These are phyloP conservation scores for Vicia villosa DNA, from an alignment of 306 rosid species.

Conservation along the genomic window DNA sequence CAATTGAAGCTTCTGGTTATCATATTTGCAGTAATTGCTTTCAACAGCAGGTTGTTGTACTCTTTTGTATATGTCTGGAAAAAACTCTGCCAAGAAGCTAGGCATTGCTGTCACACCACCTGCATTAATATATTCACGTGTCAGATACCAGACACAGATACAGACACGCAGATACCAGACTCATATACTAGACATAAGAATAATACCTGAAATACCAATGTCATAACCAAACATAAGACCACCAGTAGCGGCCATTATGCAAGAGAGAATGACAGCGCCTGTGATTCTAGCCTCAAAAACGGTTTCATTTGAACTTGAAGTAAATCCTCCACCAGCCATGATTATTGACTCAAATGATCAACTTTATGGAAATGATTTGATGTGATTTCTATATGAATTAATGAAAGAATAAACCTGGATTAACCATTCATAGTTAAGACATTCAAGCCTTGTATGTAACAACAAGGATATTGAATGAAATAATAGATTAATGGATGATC, in stretches of 20 bases:
- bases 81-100: slow-evolving; percentile 55
- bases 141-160: too few relatives aligned
- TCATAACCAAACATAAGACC: slow-evolving; percentile 78
- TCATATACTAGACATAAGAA: too few relatives aligned
- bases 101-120: slow-evolving; percentile 87
- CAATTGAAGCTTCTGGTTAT: slow-evolving; percentile 64
- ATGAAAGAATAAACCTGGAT: neutral
- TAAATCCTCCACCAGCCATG: slow-evolving; percentile 51
- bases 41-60: neutral
- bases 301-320: neutral
- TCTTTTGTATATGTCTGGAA: slow-evolving; percentile 58
- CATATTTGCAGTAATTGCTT: slow-evolving; percentile 78
- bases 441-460: neutral
- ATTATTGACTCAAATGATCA: neutral
- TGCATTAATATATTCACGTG: neutral
- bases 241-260: slow-evolving; percentile 59
- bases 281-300: slow-evolving; percentile 58
- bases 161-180: too few relatives aligned
- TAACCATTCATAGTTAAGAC: neutral
- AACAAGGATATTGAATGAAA: too few relatives aligned
- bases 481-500: too few relatives aligned
- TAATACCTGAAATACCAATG: slow-evolving; percentile 51
- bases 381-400: neutral
- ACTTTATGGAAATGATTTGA: neutral
- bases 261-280: slow-evolving; percentile 47